Evolutionary conservation across 2,329 filamentous ascomycete genomes (phyloP), one percentile per base, ranked within the genome.

Genomic region (Claviceps sp.): DNA sequence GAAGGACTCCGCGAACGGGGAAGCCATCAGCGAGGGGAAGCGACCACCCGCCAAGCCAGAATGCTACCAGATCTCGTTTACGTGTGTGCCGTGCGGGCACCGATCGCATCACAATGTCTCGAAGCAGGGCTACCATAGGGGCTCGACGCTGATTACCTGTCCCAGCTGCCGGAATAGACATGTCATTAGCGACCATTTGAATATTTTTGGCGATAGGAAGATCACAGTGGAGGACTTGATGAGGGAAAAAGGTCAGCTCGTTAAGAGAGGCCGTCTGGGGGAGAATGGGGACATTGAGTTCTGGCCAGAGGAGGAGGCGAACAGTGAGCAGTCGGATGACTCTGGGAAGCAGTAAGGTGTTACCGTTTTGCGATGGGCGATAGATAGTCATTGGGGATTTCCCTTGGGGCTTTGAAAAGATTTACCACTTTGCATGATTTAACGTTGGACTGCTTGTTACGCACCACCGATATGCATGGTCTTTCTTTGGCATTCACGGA

Each of bases 111-210:
- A 98, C 70, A 78, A 78, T 49, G 75, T 98, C 60, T 89, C 88
- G 34, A 96, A 97, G 68, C 93, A 97, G 64, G 93, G 89, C 37
- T 98, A 98, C 65, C 90, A 97, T 68, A 76, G 84, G 56, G 93
- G 93, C 39, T 91, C 89, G 1, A 85, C 93, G 4, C 74, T 98
- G 53, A 90, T 97, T 57, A 84, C 85, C 38, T 98, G 93, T 65
- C 91, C 93, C 0, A 73, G 74, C 3, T 98, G 93, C 69, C 82
- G 84, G 62, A 90, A 88, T 64, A 79, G 89, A 24, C 93, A 98
- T 71, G 71, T 98, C 58, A 97, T 98, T 61, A 85, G 82, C 62
- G 93, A 98, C 67, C 87, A 98, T 67, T 70, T 98, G 43, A 70
- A 72, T 58, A 87, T 91, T 48, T 93, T 93, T 62, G 84, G 83